Evolutionary conservation across 2,329 filamentous ascomycete genomes (phyloP), one percentile per base, ranked within the genome.

Genomic region (Chlorencoelia australis): DNA sequence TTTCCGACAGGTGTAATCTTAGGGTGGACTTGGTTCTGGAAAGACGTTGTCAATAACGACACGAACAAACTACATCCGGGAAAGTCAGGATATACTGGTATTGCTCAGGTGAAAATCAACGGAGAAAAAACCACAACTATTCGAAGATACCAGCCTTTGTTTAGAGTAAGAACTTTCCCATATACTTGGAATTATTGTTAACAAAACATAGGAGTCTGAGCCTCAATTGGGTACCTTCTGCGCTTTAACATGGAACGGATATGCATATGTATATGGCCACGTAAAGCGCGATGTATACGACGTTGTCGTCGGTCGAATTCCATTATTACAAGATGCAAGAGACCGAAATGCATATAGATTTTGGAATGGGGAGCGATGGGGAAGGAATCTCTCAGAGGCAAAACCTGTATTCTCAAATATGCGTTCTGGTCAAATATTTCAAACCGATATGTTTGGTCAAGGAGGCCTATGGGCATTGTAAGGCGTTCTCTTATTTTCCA

Each of bases 351-450:
- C 46, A 22, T 25, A 37, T 20, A 46, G 33, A 31, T 49, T 29
- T 13, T 39, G 37, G 37, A 32, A 32, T 5, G 39, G 32, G 14
- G 37, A 22, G 15, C 24, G 19, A 8, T 50, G 40, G 44, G 28
- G 25, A 10, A 18, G 24, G 5, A 20, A 40, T 3, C 35, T 45
- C 11, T 17, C 18, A 9, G 20, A 30, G n/a, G 26, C 22, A 10
- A 19, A 20, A n/a, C 27, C 41, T 9, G 26, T 49, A 3, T 37
- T 48, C 5, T 30, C 22, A 11, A 33, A 35, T 16, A 43, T 45
- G 25, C 37, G 43, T 20, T 47, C 49, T 21, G 46, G 48, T 3
- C 41, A 44, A 18, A 40, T 51, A 8, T 45, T 46, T 16, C n/a
- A 21, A 11, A 49, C 43, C 3, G 39, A 42, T 2, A 34, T 49